Percentiles rank a stretch among this genome's conserved stretches.
Evolutionary conservation across 1,139 yeast genomes (phyloP).

Genomic region (Sugiyamaella neomexicana): DNA sequence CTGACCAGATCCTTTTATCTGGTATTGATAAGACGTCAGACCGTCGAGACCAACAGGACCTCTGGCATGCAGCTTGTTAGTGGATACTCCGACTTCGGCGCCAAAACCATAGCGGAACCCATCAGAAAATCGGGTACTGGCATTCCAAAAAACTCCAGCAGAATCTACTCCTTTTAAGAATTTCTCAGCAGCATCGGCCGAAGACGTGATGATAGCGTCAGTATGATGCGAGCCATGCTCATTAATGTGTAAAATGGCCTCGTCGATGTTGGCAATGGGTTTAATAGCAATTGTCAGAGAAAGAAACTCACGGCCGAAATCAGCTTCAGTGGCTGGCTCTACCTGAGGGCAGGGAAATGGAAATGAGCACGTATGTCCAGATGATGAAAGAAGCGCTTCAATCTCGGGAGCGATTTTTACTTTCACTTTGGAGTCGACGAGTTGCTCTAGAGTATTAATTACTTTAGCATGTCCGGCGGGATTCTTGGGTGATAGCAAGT

Average conservation of each 20-base stretch:
- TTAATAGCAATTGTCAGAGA: slow-evolving; percentile 79
- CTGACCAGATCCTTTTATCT: slow-evolving; percentile 87
- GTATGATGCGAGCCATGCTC: slow-evolving; percentile 94
- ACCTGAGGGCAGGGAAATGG: slow-evolving; percentile 40
- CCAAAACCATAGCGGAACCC: slow-evolving; percentile 99
- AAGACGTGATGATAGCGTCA: slow-evolving; percentile 83
- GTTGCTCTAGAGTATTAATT: slow-evolving; percentile 48
- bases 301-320: slow-evolving; percentile 81
- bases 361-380: slow-evolving; percentile 25
- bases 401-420: slow-evolving; percentile 65
- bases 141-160: slow-evolving; percentile 98
- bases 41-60: slow-evolving; percentile 99
- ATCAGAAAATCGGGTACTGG: slow-evolving; percentile 95
- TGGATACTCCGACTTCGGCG: slow-evolving; percentile 96
- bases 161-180: slow-evolving; percentile 89
- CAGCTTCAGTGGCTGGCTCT: slow-evolving; percentile 52
- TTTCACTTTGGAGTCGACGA: slow-evolving; percentile 67
- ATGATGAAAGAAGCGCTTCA: slow-evolving; percentile 31
- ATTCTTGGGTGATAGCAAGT: slow-evolving; percentile 42
- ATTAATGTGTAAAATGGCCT: slow-evolving; percentile 83
- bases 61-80: slow-evolving; percentile 94
- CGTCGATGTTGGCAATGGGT: slow-evolving; percentile 56
- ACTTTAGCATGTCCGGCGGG: slow-evolving; percentile 42
- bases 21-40: slow-evolving; percentile 91
- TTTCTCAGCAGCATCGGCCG: slow-evolving; percentile 63